Conservation (phyloP, 1,284 basidiomycete species). For the Fomitopsis schrenkii region DNA sequence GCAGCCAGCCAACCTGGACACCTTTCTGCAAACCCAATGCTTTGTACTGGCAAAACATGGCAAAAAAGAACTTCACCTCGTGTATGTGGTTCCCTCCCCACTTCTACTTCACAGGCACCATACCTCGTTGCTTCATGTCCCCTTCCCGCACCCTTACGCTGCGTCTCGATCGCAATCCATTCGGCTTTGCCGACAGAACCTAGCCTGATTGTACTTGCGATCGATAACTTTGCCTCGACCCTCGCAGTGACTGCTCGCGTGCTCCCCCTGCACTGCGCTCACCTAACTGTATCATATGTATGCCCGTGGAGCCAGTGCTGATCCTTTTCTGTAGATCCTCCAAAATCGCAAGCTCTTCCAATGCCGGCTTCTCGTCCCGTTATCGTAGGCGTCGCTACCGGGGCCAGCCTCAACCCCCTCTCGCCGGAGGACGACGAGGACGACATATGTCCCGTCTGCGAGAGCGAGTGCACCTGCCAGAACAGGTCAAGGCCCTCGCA, state of each 20-base stretch:
- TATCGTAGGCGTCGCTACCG: constrained; percentile 48
- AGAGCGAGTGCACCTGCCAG: constrained; percentile 76
- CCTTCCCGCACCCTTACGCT: constrained; percentile 3
- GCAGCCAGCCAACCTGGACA: constrained; percentile 29
- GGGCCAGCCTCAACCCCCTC: constrained; percentile 10
- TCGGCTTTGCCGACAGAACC: background rate
- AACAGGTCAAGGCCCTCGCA: constrained; percentile 30
- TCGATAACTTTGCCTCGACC: background rate
- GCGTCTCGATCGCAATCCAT: background rate
- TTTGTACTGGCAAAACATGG: constrained; percentile 23
- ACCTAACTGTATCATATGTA: background rate
- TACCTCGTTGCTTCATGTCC: constrained; percentile 2
- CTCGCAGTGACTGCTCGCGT: constrained; percentile 1
- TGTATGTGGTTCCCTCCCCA: constrained; percentile 20
- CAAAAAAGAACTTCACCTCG: constrained; percentile 29
- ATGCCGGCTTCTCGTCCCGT: constrained; percentile 66
- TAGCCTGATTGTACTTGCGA: background rate
- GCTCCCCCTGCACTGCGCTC: background rate
- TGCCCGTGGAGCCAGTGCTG: constrained; percentile 3
- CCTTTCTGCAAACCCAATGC: constrained; percentile 25
- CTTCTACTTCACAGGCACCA: constrained; percentile 1
- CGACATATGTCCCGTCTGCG: constrained; percentile 83
- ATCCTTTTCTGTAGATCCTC: constrained; percentile 37
- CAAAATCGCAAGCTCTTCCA: constrained; percentile 53
- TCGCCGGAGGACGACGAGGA: constrained; percentile 57